Evolutionary conservation across 306 rosid species (phyloP), one percentile per base, ranked within the genome.

Genomic region (Citrullus colocynthis): DNA sequence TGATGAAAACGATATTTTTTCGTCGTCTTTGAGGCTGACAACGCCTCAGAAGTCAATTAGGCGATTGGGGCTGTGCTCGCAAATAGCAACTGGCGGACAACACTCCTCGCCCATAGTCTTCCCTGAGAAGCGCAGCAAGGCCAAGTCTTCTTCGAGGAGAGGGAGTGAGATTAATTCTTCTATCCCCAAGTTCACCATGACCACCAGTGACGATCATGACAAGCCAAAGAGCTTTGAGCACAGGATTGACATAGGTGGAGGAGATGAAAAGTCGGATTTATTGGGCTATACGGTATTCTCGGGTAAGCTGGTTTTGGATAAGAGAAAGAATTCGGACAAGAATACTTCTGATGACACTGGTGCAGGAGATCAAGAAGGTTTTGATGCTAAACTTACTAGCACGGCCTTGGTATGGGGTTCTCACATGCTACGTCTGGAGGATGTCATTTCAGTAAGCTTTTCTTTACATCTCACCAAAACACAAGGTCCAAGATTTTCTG

Each of bases 51-150:
- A 90, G 75, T 90, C 96, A 11, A 84, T 89, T 41, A 83, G 96
- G 79, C 97, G 96, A 14, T 83, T 95, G 82, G 97, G 99, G 30
- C 83, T 95, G 85, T 95, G 99, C 79, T 87, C 99, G 62, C 97
- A 92, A 82, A 90, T 95, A 36, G 88, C 92, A 10, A 90, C 97
- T 1, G 99, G 92, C 39, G 90, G 88, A 39, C 97, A 95, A 79
- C 98, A 95, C 63, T 80, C 91, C 52, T 95, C 99, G 54, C 97
- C 97, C n/a, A 63, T 88, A 1, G 97, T 95, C 36, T 95, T 95
- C 83, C 99, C 97, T 1, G 99, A 95, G 88, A 95, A 95, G 74
- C 97, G 97, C 21, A 82, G 85, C 78, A 95, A 82, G 84, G 84
- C 85, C 66, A 94, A 88, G 91, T 84, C 87, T 78, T 79, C 82